Evolutionary conservation across 2,329 filamentous ascomycete species (phyloP), one percentile per base, ranked within the genome.

Genomic region (Phialophora tarda): DNA sequence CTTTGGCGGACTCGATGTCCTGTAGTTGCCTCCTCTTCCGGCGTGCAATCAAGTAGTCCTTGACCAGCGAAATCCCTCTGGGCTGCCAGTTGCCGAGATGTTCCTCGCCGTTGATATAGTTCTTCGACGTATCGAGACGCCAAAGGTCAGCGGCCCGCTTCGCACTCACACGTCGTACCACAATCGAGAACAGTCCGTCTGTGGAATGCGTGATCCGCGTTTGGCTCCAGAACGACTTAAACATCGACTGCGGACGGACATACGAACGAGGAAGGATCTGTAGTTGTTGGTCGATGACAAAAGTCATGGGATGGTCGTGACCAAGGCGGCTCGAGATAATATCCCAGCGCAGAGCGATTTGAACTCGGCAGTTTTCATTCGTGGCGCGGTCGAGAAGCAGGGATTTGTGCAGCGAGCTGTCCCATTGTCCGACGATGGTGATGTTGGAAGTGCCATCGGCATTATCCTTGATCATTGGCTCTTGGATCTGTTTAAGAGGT

Each of bases 101-200:
- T 77, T 99, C 95, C 78, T 99, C 93, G 63, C 95, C 95, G 77
- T 97, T 97, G 73, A 99, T 91, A 75, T 97, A 98, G 77, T 96
- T 92, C 74, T 96, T 91, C 66, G 92, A 89, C 17, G 93, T 98
- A 77, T 93, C 96, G 88, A 98, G 92, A 62, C 95, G 88, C 95
- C 95, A 99, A 12, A 99, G 83, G 76, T 99, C 95, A 2, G 92
- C 92, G 0, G 93, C 92, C 55, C 92, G 87, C 79, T 97, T 97
- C 59, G 96, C 93, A 2, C 93, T 93, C 7, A 92, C 89, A 0
- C 95, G 95, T 32, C 92, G 89, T 78, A 98, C 89, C 5, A 89
- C 89, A 58, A 98, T 82, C 1, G 91, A 93, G 78, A 96, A 99
- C 65, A 97, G 91, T 53, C 88, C 89, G 23, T 92, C 91, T 0